Evolutionary conservation across 192 early-diverging fungal genomes (phyloP).

Genomic region (Coemansia sp.): DNA sequence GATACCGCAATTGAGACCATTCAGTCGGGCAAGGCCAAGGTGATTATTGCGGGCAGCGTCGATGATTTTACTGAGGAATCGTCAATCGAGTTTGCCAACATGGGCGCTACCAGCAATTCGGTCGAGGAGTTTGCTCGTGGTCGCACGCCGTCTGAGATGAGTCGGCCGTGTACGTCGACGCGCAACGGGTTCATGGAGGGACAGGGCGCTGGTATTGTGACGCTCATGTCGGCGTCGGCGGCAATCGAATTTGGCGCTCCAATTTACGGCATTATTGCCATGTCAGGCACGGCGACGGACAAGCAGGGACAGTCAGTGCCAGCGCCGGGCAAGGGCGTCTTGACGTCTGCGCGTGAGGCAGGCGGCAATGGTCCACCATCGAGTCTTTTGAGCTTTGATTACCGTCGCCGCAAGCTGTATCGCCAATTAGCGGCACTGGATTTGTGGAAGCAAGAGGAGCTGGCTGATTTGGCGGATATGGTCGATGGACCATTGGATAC

Average conservation of each 20-base stretch:
- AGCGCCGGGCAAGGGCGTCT: conserved; percentile 77
- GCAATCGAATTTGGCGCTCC: conserved; percentile 93
- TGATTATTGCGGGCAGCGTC: conserved; percentile 89
- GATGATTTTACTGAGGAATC: conserved; percentile 94
- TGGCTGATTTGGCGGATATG: not conserved
- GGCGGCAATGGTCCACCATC: conserved; percentile 61
- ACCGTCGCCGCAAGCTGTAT: conserved; percentile 80
- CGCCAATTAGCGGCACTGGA: conserved; percentile 12
- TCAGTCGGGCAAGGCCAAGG: conserved; percentile 86
- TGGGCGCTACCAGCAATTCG: conserved; percentile 93
- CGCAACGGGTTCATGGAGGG: conserved; percentile 95
- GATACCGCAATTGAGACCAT: conserved; percentile 92
- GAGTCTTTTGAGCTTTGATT: conserved; percentile 62
- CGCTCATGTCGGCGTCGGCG: conserved; percentile 83
- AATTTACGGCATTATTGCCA: conserved; percentile 86
- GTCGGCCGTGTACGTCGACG: conserved; percentile 84
- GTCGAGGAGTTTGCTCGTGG: conserved; percentile 86
- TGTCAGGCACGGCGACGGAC: conserved; percentile 89
- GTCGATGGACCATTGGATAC: not conserved
- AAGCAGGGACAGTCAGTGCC: conserved; percentile 94
- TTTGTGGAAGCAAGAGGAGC: conserved; percentile 2
- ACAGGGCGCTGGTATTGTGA: conserved; percentile 86
- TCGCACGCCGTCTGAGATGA: conserved; percentile 90
- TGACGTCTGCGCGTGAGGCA: conserved; percentile 87
- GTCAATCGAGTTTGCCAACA: conserved; percentile 94